phyloP scores from a whole-genome alignment of 306 rosid genomes.

The Senna tora region DNA sequence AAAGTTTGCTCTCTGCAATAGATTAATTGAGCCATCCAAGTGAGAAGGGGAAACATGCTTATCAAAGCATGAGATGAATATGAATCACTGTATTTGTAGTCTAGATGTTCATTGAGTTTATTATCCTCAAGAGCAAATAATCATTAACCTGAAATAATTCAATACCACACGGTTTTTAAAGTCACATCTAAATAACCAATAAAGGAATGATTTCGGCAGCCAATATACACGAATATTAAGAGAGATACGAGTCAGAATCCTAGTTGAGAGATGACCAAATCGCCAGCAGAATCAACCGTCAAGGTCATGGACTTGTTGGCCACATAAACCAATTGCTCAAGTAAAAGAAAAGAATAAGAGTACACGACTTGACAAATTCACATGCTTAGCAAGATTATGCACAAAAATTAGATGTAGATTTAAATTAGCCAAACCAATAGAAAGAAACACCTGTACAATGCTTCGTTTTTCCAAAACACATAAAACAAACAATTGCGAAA shows the following conservation, averaged over 20 bases:
- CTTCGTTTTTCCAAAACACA: conserved; percentile 2
- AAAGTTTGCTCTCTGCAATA: background rate
- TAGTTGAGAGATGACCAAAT: background rate
- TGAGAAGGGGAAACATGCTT: background rate
- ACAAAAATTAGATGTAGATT: background rate
- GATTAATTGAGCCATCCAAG: background rate
- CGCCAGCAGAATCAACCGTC: background rate
- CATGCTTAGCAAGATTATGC: conserved; percentile 15
- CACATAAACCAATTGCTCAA: background rate
- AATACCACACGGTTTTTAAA: background rate
- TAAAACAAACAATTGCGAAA: background rate
- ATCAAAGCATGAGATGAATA: background rate
- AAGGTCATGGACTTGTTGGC: background rate
- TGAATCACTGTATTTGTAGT: background rate
- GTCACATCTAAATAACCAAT: no score
- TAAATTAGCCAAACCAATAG: background rate
- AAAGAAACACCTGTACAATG: conserved; percentile 10
- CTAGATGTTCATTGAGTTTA: background rate
- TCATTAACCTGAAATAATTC: background rate
- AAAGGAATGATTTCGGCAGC: background rate
- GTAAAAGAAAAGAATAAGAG: conserved; percentile 2
- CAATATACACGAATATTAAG: background rate
- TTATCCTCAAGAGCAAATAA: background rate
- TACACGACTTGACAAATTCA: background rate
- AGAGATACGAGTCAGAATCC: background rate